Percentiles rank a stretch among this genome's conserved stretches.
Conservation (phyloP, 805 yeast species). For the Suhomyces emberorum region DNA sequence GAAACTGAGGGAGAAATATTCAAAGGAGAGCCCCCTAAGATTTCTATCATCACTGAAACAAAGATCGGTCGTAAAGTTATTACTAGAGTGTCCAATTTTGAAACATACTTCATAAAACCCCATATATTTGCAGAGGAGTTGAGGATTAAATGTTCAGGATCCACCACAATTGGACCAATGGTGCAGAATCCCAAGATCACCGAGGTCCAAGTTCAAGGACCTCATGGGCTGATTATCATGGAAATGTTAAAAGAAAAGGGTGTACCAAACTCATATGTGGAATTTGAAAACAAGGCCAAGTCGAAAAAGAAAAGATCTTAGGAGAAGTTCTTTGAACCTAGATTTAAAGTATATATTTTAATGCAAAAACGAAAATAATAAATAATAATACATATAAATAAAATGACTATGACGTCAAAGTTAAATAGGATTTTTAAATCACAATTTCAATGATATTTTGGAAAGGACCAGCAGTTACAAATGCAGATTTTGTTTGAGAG, state of each 20-base stretch:
- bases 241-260: constrained; percentile 61
- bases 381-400: no score
- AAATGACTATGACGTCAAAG: no score
- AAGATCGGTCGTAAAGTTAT: constrained; percentile 80
- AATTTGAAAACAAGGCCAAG: constrained; percentile 59
- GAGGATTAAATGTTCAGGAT: constrained; percentile 82
- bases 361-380: no score
- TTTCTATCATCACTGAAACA: constrained; percentile 65
- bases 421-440: no score
- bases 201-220: constrained; percentile 89
- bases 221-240: constrained; percentile 65
- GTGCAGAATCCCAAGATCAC: constrained; percentile 50
- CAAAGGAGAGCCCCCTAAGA: constrained; percentile 67
- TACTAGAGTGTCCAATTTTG: constrained; percentile 70
- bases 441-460: constrained; percentile 58
- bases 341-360: no score
- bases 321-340: no score
- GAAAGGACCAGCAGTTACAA: constrained; percentile 51
- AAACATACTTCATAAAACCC: constrained; percentile 61
- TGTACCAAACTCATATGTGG: constrained; percentile 62
- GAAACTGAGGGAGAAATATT: constrained; percentile 34
- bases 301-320: constrained; percentile 44
- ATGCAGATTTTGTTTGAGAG: constrained; percentile 54
- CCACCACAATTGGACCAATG: constrained; percentile 68
- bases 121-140: constrained; percentile 64